phyloP scores from a whole-genome alignment of 2,329 filamentous ascomycete species.

The Apiospora hydei region DNA sequence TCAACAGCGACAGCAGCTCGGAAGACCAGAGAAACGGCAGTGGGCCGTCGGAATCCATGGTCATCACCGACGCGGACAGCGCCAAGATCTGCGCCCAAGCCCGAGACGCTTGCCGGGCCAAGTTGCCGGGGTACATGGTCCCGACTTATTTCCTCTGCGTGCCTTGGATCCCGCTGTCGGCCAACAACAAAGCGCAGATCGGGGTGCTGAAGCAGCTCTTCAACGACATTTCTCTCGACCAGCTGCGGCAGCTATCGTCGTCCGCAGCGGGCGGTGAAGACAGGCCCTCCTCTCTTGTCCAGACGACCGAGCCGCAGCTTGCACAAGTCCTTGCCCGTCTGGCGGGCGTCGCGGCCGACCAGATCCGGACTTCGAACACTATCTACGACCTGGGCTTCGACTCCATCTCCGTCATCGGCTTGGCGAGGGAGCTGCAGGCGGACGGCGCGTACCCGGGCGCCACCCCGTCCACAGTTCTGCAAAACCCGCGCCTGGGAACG shows the following conservation, averaged over 20 bases:
- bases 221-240: slow-evolving; percentile 61
- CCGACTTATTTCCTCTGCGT: slow-evolving; percentile 83
- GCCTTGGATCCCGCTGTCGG: slow-evolving; percentile 76
- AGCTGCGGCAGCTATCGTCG: slow-evolving; percentile 64
- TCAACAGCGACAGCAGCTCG: slow-evolving; percentile 40
- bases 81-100: slow-evolving; percentile 43
- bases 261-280: slow-evolving; percentile 50
- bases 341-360: slow-evolving; percentile 49
- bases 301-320: slow-evolving; percentile 54
- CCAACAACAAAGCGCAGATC: slow-evolving; percentile 88
- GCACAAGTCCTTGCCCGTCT: slow-evolving; percentile 62
- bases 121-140: slow-evolving; percentile 86
- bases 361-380: slow-evolving; percentile 64
- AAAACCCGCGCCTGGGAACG: slow-evolving; percentile 59
- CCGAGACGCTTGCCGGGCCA: slow-evolving; percentile 69
- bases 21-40: neutral
- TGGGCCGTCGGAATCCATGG: neutral
- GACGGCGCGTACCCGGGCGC: slow-evolving; percentile 67
- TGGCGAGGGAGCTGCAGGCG: slow-evolving; percentile 70
- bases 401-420: slow-evolving; percentile 80
- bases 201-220: slow-evolving; percentile 75
- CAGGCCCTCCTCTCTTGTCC: slow-evolving; percentile 36
- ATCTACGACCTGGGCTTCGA: slow-evolving; percentile 89
- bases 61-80: slow-evolving; percentile 13
- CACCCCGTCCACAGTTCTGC: slow-evolving; percentile 72